Conservation (phyloP, 2,329 filamentous ascomycete species). For the Ophiostoma montium region DNA sequence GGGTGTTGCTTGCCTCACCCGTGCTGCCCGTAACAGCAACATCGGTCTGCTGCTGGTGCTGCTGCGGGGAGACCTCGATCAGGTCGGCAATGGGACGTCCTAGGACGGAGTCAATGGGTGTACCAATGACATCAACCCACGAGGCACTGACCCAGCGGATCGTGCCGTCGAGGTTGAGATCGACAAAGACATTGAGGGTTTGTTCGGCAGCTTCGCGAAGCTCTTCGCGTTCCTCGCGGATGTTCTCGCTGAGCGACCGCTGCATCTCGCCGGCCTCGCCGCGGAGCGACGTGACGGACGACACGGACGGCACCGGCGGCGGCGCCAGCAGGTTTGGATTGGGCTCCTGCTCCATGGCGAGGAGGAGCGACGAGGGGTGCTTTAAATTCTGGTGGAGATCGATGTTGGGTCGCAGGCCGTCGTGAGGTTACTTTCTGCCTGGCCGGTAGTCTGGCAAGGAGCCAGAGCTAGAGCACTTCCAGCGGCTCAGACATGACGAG, state of each 20-base stretch:
- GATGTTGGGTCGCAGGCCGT: background rate
- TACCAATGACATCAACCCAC: conserved; percentile 87
- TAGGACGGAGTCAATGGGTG: conserved; percentile 54
- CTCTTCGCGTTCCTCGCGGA: conserved; percentile 84
- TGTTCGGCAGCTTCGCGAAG: conserved; percentile 91
- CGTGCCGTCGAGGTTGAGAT: conserved; percentile 77
- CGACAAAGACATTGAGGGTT: conserved; percentile 90
- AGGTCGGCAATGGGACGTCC: conserved; percentile 69
- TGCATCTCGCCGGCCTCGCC: conserved; percentile 40
- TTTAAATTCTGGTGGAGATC: background rate
- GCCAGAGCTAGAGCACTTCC: conserved; percentile 26
- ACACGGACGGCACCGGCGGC: conserved; percentile 39
- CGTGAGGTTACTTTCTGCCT: background rate
- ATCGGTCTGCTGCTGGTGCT: background rate
- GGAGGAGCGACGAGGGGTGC: background rate
- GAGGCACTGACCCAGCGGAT: conserved; percentile 95
- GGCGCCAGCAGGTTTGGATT: conserved; percentile 31
- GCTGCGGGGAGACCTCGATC: conserved; percentile 25
- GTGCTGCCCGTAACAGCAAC: background rate
- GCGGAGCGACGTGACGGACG: conserved; percentile 28
- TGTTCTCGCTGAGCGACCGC: conserved; percentile 68
- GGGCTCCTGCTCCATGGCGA: conserved; percentile 1
- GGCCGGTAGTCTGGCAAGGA: conserved; percentile 20
- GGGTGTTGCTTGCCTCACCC: conserved; percentile 50
- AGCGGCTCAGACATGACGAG: conserved; percentile 25